Base-by-base conservation (phyloP, 768 basidiomycete species). In the Mycena latifolia region DNA sequence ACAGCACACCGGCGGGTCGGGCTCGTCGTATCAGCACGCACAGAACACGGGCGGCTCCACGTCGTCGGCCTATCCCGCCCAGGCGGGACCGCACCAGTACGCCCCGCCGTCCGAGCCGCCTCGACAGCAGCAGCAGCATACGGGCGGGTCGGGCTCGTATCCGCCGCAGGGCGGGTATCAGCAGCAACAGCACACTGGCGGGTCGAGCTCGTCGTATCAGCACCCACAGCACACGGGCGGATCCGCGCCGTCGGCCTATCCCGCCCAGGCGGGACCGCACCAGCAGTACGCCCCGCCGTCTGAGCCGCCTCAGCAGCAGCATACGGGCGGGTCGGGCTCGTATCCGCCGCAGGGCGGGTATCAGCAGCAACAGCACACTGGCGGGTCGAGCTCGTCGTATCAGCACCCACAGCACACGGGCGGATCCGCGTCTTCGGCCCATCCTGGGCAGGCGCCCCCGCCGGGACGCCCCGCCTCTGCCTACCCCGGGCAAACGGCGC, bases 351-450 rank as follows among this genome's bases (percentile, higher is more conserved):
- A n/a, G n/a, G n/a, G n/a, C n/a, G n/a, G n/a, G n/a, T n/a, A n/a
- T n/a, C n/a, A n/a, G n/a, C n/a, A n/a, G n/a, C n/a, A n/a, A n/a
- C n/a, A n/a, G n/a, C n/a, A n/a, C n/a, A n/a, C n/a, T n/a, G n/a
- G n/a, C n/a, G n/a, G n/a, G n/a, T n/a, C 69, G 29, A 11, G 31
- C 31, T 39, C 65, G 15, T 43, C 55, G 47, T 14, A 48, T 41
- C 62, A 27, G 43, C 66, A 31, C n/a, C 67, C 37, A 33, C 47
- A 51, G 62, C 58, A 60, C 20, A 54, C 54, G 24, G 59, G 65
- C 28, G 47, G 55, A 7, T 57, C 65, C 12, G 50, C 73, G 11
- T 0, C 46, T n/a, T 64, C 70, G 9, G 43, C 65, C 39, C 50
- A 63, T 35, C 60, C 69, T 31, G 54, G 50, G 3, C 66, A 64